Conservation (phyloP, 495 filamentous ascomycete species). For the Penicillium nucicola region DNA sequence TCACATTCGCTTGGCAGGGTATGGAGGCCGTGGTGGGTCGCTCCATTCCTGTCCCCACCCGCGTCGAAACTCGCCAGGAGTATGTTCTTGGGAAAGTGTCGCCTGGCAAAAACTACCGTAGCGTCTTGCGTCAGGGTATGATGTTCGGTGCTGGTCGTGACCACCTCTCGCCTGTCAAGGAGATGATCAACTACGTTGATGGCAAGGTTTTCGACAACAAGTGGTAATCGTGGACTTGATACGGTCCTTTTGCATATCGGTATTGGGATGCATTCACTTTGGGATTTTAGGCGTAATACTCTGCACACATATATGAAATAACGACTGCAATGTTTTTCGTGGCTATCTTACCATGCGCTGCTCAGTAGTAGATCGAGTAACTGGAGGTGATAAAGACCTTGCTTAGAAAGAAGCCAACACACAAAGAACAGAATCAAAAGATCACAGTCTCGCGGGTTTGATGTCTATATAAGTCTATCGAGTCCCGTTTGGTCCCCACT, state of each 20-base stretch:
- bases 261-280: background rate
- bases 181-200: slow-evolving; percentile 44
- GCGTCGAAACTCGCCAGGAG: slow-evolving; percentile 46
- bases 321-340: background rate
- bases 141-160: slow-evolving; percentile 44
- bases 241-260: background rate
- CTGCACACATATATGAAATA: background rate
- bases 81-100: slow-evolving; percentile 52
- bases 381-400: too few relatives aligned
- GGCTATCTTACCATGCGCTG: background rate
- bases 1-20: slow-evolving; percentile 56
- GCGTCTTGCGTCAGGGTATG: slow-evolving; percentile 47
- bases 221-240: slow-evolving; percentile 21
- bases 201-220: slow-evolving; percentile 47
- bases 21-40: slow-evolving; percentile 53
- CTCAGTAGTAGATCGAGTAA: background rate
- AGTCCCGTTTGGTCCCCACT: too few relatives aligned
- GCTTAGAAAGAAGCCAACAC: too few relatives aligned
- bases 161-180: slow-evolving; percentile 45
- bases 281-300: background rate
- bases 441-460: too few relatives aligned
- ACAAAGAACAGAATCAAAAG: too few relatives aligned
- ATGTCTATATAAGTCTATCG: too few relatives aligned
- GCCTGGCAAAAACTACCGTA: slow-evolving; percentile 52
- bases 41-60: slow-evolving; percentile 47